These are phyloP conservation scores for Microdochium trichocladiopsis DNA, from an alignment of 2,329 filamentous ascomycete species.

Conservation along the genomic window DNA sequence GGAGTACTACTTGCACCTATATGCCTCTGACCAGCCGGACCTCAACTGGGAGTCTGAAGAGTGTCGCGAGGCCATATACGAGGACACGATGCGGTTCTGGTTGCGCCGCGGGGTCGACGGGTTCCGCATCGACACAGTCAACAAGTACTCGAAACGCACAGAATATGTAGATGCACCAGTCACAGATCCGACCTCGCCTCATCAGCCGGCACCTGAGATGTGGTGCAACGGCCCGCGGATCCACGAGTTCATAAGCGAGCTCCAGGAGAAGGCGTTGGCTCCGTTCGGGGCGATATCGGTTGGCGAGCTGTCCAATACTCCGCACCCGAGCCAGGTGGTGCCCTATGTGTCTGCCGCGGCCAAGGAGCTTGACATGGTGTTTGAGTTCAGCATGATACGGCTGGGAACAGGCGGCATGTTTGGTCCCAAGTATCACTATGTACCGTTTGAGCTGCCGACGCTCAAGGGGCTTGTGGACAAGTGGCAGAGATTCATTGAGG, in stretches of 20 bases:
- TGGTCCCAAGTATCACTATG: conserved; percentile 40
- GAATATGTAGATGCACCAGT: conserved; percentile 46
- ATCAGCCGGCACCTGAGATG: conserved; percentile 38
- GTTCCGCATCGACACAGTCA: conserved; percentile 63
- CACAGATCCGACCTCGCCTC: conserved; percentile 25
- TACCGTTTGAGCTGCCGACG: conserved; percentile 34
- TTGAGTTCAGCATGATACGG: conserved; percentile 51
- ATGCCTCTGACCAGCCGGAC: conserved; percentile 64
- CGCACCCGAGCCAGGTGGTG: conserved; percentile 41
- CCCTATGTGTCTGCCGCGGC: conserved; percentile 46
- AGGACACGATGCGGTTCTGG: conserved; percentile 65
- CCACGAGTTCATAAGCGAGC: conserved; percentile 54
- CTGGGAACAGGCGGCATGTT: conserved; percentile 41
- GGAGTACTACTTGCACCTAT: conserved; percentile 54
- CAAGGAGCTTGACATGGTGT: conserved; percentile 54
- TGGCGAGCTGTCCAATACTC: conserved; percentile 53
- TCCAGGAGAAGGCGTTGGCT: conserved; percentile 42
- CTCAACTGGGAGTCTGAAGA: conserved; percentile 69
- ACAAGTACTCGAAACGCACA: conserved; percentile 57
- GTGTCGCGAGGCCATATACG: conserved; percentile 60
- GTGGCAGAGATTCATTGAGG: conserved; percentile 42
- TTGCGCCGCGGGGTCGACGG: conserved; percentile 59
- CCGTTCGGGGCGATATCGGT: conserved; percentile 55
- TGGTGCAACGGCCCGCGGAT: conserved; percentile 57
- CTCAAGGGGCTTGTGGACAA: conserved; percentile 35